Conservation (phyloP, 1,284 basidiomycete species). For the Irpex sp. region DNA sequence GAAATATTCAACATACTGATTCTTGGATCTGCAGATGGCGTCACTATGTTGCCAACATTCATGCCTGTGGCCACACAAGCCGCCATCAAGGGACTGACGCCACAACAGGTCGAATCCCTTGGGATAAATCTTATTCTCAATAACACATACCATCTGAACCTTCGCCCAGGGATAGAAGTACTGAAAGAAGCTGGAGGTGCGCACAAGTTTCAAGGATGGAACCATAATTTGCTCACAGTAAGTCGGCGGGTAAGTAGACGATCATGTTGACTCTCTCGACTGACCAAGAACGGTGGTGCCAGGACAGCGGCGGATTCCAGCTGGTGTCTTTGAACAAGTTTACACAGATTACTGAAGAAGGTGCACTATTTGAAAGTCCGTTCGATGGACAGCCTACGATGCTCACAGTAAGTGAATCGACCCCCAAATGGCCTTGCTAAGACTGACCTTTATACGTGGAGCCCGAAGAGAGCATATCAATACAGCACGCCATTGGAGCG, state of each 20-base stretch:
- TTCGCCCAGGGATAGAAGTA: constrained; percentile 70
- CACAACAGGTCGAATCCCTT: constrained; percentile 77
- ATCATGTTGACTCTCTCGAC: not conserved
- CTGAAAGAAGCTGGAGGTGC: constrained; percentile 71
- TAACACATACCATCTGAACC: constrained; percentile 81
- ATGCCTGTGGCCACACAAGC: constrained; percentile 90
- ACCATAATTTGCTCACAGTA: constrained; percentile 73
- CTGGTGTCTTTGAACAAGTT: constrained; percentile 81
- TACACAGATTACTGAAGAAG: constrained; percentile 79
- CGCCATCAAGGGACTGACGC: constrained; percentile 78
- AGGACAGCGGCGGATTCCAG: constrained; percentile 84
- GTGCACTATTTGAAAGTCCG: constrained; percentile 76
- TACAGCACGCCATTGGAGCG: constrained; percentile 80
- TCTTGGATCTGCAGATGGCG: constrained; percentile 50
- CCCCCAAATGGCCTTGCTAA: not conserved
- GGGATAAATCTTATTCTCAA: constrained; percentile 78
- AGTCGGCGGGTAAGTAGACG: not conserved
- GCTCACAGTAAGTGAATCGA: constrained; percentile 58
- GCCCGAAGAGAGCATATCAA: constrained; percentile 83
- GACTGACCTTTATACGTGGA: constrained; percentile 20
- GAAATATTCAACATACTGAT: not conserved
- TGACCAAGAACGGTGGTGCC: constrained; percentile 5
- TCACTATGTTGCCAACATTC: constrained; percentile 78
- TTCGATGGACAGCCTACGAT: constrained; percentile 80
- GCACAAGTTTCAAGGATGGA: constrained; percentile 83